Evolutionary conservation across 768 basidiomycete species (phyloP), one percentile per base, ranked within the genome.

Genomic region (Kwoniella dendrophila): DNA sequence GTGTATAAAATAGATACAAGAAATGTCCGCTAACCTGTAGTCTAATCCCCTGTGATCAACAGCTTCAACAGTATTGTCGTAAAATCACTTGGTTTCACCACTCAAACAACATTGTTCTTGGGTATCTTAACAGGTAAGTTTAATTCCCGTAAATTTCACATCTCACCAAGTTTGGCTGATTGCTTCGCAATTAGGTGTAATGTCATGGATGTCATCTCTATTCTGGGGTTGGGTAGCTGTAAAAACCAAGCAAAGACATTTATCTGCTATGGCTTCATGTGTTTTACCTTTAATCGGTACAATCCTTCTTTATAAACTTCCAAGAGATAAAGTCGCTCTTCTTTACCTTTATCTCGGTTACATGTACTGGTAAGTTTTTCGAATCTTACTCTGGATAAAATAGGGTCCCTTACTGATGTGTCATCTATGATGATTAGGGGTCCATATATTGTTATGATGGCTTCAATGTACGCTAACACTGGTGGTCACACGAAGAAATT

Each of bases 401-500:
- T n/a, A n/a, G n/a, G n/a, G n/a, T n/a, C n/a, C n/a, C n/a, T n/a
- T n/a, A n/a, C 14, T 50, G 32, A 24, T 50, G 3, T 30, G 26
- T 71, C 26, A 29, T 66, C 24, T 67, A 62, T 56, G 61, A 47
- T 32, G 66, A 69, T 43, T 63, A 67, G 72, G 72, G 71, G 58
- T 1, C 66, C 70, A 1, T 71, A 71, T 54, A 59, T 66, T 29
- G 56, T 70, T 22, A 63, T 66, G 24, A 62, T 55, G 49, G 53
- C 59, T 7, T 38, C 41, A 7, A 45, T 69, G 27, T 58, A 66
- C 41, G 64, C 67, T 20, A 70, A 73, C 33, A 66, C 70, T 11
- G 72, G 59, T 33, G 72, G 72, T 0, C 63, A 67, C 38, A 74
- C 72, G 3, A 74, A 74, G 53, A 68, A 69, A 57, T 43, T 47